A percentile compares a stretch with the other conserved stretches of the same genome.
These are phyloP conservation scores for Hortiboletus rubellus DNA, from an alignment of 1,284 basidiomycete genomes.

Conservation along the genomic window DNA sequence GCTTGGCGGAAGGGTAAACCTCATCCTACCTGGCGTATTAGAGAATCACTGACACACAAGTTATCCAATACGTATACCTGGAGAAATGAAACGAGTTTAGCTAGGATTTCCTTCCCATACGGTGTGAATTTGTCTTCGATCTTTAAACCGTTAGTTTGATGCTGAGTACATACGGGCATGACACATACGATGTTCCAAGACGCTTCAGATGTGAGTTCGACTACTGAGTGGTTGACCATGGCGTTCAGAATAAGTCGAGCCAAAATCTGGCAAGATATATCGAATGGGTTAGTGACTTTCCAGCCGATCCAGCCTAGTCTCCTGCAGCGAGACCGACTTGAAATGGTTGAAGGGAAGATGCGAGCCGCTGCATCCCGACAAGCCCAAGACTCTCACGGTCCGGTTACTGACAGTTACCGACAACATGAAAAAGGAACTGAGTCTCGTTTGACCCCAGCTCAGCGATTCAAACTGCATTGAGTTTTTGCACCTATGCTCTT, in stretches of 20 bases:
- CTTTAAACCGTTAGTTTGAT: conserved; percentile 40
- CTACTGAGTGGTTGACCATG: conserved; percentile 57
- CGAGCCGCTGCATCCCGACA: too few species aligned
- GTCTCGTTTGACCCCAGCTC: too few species aligned
- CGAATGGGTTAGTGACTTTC: too few species aligned
- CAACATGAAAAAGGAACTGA: too few species aligned
- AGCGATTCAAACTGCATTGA: too few species aligned
- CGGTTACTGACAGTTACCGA: conserved; percentile 15
- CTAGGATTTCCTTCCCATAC: conserved; percentile 83
- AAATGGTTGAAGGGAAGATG: too few species aligned
- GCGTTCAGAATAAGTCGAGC: background rate
- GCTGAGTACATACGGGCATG: background rate
- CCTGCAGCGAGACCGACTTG: too few species aligned
- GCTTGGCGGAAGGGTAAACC: conserved; percentile 74
- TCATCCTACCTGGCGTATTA: conserved; percentile 65
- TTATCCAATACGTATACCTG: conserved; percentile 55
- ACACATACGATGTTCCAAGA: conserved; percentile 77
- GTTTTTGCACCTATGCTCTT: too few species aligned
- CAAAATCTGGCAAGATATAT: background rate
- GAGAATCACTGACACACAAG: background rate
- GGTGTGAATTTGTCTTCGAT: conserved; percentile 90
- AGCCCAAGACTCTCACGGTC: background rate
- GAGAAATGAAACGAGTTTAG: conserved; percentile 83
- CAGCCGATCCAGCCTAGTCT: too few species aligned
- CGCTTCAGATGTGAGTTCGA: conserved; percentile 72